Evolutionary conservation across 306 rosid species (phyloP), one percentile per base, ranked within the genome.

Genomic region (Vicia villosa): DNA sequence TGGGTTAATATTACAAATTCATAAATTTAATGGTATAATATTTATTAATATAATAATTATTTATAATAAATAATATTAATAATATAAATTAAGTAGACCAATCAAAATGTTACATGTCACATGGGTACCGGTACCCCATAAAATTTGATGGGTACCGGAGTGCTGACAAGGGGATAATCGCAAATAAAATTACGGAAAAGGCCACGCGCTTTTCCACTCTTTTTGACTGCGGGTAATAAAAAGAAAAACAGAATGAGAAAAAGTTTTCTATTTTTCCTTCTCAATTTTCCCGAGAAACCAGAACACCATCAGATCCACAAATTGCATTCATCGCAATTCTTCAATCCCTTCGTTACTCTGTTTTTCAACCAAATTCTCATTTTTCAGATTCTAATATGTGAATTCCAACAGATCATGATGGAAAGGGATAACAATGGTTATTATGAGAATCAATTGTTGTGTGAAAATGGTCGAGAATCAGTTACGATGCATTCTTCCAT

Each of bases 341-440:
- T 56, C 49, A 64, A 56, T 74, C 78, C 57, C 43, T 45, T 19
- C 4, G 6, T 32, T 49, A 4, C 52, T 16, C 42, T 20, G 11
- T 42, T 30, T 49, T 42, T 0, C 57, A 10, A 20, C 61, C 15
- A 49, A 24, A 60, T 50, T 26, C 14, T 62, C 3, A 3, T 0
- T 9, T 49, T 9, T 40, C 24, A 6, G 10, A 14, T 59, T 69
- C 41, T 3, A 45, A 56, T 28, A 7, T 43, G 47, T 28, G 38
- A 38, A 42, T 13, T 72, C 14, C 14, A 68, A 67, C 45, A 65
- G 77, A 60, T 63, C 72, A 36, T 62, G 80, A 74, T 86, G 92
- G 83, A 77, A 68, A 83, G 68, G 72, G 86, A 83, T 60, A 77
- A 66, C n/a, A 66, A 78, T 66, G 64, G 74, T 12, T 49, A 14